Evolutionary conservation across 768 basidiomycete genomes (phyloP).

Genomic region (Lentinula lateritia): DNA sequence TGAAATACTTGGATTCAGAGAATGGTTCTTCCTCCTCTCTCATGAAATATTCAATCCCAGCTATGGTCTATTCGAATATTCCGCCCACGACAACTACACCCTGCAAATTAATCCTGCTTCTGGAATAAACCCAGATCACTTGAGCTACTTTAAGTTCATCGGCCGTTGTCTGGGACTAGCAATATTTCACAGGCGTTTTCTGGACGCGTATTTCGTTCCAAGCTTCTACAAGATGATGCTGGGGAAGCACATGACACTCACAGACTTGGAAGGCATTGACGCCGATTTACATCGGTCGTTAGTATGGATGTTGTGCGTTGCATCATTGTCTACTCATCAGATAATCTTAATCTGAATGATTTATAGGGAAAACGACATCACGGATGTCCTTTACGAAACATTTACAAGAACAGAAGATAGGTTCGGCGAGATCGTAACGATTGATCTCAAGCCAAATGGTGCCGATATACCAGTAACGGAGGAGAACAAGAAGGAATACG

Average conservation of each 20-base stretch:
- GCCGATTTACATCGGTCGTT: constrained; percentile 65
- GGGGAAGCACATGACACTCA: constrained; percentile 50
- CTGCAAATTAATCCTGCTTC: constrained; percentile 77
- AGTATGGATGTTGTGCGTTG: constrained; percentile 68
- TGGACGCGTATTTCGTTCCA: constrained; percentile 76
- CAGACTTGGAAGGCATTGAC: constrained; percentile 67
- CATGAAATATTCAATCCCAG: constrained; percentile 81
- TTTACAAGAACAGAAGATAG: constrained; percentile 69
- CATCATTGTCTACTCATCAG: not conserved
- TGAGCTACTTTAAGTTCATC: constrained; percentile 80
- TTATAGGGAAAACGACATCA: constrained; percentile 68
- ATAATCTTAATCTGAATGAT: not conserved
- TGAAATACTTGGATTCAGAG: constrained; percentile 34
- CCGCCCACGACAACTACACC: constrained; percentile 74
- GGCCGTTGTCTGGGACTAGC: constrained; percentile 70
- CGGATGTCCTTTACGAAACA: constrained; percentile 67
- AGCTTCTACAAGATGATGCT: constrained; percentile 81
- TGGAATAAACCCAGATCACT: constrained; percentile 69
- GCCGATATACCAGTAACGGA: constrained; percentile 60
- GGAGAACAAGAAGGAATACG: constrained; percentile 75
- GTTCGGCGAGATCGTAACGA: constrained; percentile 65
- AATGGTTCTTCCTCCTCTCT: constrained; percentile 84
- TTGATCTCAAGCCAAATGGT: constrained; percentile 63
- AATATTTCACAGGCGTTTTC: constrained; percentile 72
- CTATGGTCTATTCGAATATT: constrained; percentile 80